Base-by-base conservation (phyloP, 257 asterid species). In the Solanum chaucha region DNA sequence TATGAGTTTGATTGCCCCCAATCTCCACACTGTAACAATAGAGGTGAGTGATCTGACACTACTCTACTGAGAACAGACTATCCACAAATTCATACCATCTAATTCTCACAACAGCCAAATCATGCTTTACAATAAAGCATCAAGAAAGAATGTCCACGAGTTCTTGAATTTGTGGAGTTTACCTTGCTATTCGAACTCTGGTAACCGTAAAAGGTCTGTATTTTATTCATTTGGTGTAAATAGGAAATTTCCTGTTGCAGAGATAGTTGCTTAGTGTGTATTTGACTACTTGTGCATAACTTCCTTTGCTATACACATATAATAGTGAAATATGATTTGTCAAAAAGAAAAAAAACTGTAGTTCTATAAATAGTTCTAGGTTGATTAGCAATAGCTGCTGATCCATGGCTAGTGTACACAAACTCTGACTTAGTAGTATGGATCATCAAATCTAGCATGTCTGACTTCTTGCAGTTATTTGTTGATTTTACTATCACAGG, bases 401-500 rank as follows among this genome's bases (percentile, higher is more conserved):
- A 46, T 80, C 68, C 85, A 17, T 9, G 85, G 68, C 36, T 81
- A 81, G 44, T 81, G 36, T 48, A 51, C 22, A 24, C 68, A 1
- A 81, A 48, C 41, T 26, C 28, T 17, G 41, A 48, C 6, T 81
- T 46, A 48, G 28, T 48, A 58, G 51, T 41, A 73, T 28, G 84
- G 17, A 10, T 78, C 73, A 67, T 65, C 86, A 35, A 44, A 46
- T 64, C 72, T 19, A 82, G 48, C 77, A 61, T 64, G 86, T 88
- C 41, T 90, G 73, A 71, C 67, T 81, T 88, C 84, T 87, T 28
- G 34, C 87, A 35, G 65, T 86, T 89, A 51, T 89, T 58, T 87
- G 83, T 82, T 88, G 89, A 87, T 88, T 55, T 87, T 26, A 41
- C 82, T 87, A 70, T 92, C 89, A 70, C 99, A 97, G 99, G 97